Evolutionary conservation across 768 basidiomycete genomes (phyloP).

Genomic region (Cystofilobasidium macerans): DNA sequence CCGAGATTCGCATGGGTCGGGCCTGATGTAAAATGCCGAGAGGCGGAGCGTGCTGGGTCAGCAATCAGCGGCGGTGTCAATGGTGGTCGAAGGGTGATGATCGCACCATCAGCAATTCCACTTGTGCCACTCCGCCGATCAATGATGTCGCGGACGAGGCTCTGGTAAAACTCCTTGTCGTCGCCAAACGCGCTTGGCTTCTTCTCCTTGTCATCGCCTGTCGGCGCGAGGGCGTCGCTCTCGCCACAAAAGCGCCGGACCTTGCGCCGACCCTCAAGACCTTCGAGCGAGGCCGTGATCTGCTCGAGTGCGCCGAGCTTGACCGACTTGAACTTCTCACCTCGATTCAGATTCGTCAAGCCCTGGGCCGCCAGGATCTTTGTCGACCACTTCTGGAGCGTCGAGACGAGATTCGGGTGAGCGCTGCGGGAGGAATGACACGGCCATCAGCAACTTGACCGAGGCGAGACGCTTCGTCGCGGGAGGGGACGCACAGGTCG

Average conservation of each 20-base stretch:
- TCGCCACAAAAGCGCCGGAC: conserved; percentile 28
- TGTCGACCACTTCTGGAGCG: conserved; percentile 84
- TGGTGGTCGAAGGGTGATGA: neutral
- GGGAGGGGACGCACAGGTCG: conserved; percentile 6
- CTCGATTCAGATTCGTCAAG: conserved; percentile 54
- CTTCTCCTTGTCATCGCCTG: conserved; percentile 28
- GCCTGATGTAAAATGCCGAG: neutral
- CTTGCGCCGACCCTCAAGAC: conserved; percentile 24
- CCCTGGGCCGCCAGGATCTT: conserved; percentile 91
- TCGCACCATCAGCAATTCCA: neutral
- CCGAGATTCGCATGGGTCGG: conserved; percentile 15
- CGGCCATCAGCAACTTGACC: neutral
- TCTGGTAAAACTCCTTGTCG: conserved; percentile 88
- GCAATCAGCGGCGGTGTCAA: neutral
- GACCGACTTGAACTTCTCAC: conserved; percentile 49
- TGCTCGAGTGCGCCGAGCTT: conserved; percentile 55
- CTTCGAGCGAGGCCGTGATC: conserved; percentile 58
- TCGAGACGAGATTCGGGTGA: conserved; percentile 40
- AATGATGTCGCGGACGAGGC: conserved; percentile 80
- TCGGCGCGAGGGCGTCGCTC: conserved; percentile 40
- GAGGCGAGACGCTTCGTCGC: too few species aligned
- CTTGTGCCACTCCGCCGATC: conserved; percentile 43
- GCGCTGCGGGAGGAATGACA: neutral
- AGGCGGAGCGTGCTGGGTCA: neutral
- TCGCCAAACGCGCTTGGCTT: conserved; percentile 43